Base-by-base conservation (phyloP, 805 yeast species). In the Lachancea fermentati region DNA sequence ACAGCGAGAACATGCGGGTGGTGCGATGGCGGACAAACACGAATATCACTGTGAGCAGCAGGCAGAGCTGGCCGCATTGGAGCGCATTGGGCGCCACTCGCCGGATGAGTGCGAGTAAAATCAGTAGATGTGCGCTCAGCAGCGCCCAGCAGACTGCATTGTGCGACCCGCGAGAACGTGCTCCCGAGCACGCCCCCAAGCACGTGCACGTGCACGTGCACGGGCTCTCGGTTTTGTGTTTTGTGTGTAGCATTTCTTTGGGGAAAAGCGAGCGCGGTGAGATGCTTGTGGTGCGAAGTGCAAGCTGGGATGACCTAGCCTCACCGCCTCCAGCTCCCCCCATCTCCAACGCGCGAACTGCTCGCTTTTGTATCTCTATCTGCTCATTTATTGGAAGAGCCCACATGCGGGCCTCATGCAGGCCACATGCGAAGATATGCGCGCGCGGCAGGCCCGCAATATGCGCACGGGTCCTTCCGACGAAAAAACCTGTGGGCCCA, bases 21-120 rank as follows among this genome's bases (percentile, higher is more conserved):
- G 8, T 32, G 38, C 30, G 42, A 24, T 30, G 34, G n/a, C 42
- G 37, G 18, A 34, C 38, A 15, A 35, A 29, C 34, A 39, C 37
- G 26, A 39, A 39, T 5, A 39, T 30, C 11, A 34, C 34, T 4
- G 38, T 34, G n/a, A 39, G 37, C 8, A 39, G 32, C 24, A 39
- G 19, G 17, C 42, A 39, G 4, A 34, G n/a, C 4, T 28, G 34
- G 28, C 37, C 38, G 16, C 30, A 16, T 5, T 19, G 33, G n/a
- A 33, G 30, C 19, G 17, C 22, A 14, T 29, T 15, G 22, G 38
- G 31, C 6, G 30, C 8, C 6, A n/a, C 22, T 18, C 16, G 5
- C n/a, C 16, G 14, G 34, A 39, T 19, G 30, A 39, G 34, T 5
- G 29, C n/a, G 31, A 39, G 30, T 25, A 29, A 12, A 12, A 33